Base-by-base conservation (phyloP, 805 yeast species). In the Sporopachydermia quercuum region DNA sequence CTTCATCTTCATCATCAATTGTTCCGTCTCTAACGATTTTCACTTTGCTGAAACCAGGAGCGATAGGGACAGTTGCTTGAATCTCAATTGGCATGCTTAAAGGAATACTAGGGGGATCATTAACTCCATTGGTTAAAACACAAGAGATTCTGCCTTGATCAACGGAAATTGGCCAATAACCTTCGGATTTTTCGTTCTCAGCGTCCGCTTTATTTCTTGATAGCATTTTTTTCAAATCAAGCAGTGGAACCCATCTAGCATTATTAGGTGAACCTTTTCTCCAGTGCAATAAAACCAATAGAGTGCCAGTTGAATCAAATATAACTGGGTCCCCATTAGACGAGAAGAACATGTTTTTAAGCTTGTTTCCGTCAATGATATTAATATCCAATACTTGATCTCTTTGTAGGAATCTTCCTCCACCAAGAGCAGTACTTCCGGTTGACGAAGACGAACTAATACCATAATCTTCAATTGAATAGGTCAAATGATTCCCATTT, bases 311-410 rank as follows among this genome's bases (percentile, higher is more conserved):
- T 19, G 67, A 63, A n/a, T 93, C 95, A 41, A 78, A 80, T 4
- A 87, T 55, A 46, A 91, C 81, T 1, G 98, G 98, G 55, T 89
- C 96, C 15, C 94, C 94, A 50, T 72, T 78, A 36, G 78, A 77
- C 35, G 84, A 79, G 63, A 89, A 91, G 52, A 91, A 86, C n/a
- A 83, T 55, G 2, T 87, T 78, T 45, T 71, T 74, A 47, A 80
- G 56, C 45, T 35, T 16, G 61, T 56, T 38, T 46, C 56, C 44
- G 39, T 53, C 39, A 17, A 45, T 61, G 49, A 42, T 63, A 58
- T 49, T 61, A 68, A 51, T 45, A 23, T 54, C 65, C 33, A 54
- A 44, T 3, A 40, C 45, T 40, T 49, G 63, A 48, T 41, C 49
- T 43, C 49, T 49, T 43, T 61, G 65, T 23, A 23, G 30, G 30